A percentile compares a stretch with the other conserved stretches of the same genome.
These are phyloP conservation scores for Termitomyces bulborhizus DNA, from an alignment of 768 basidiomycete species.

Conservation along the genomic window DNA sequence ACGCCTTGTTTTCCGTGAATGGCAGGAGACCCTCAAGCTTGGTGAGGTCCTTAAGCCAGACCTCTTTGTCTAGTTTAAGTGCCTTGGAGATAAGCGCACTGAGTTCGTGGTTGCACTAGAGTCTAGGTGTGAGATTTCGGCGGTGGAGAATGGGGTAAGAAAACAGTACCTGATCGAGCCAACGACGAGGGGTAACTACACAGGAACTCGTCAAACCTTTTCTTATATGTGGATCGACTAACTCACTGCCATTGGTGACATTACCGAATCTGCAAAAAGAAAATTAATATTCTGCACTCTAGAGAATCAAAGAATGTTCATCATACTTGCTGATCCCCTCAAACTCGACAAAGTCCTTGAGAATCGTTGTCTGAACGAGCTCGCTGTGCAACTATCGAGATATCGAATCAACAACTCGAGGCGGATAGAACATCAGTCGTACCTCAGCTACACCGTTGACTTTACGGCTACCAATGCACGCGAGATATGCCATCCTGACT, in stretches of 20 bases:
- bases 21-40: slow-evolving; percentile 75
- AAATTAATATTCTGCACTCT: not conserved
- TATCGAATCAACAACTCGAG: not conserved
- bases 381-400: slow-evolving; percentile 64
- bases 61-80: slow-evolving; percentile 64
- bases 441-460: slow-evolving; percentile 97
- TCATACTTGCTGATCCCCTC: slow-evolving; percentile 78
- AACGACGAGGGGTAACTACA: slow-evolving; percentile 84
- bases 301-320: slow-evolving; percentile 19
- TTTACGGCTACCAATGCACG: slow-evolving; percentile 66
- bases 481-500: slow-evolving; percentile 88
- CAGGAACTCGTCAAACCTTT: not conserved
- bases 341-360: slow-evolving; percentile 92
- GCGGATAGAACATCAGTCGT: not conserved
- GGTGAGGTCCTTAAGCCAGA: slow-evolving; percentile 82
- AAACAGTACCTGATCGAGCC: slow-evolving; percentile 66
- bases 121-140: not conserved
- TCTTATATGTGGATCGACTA: not conserved
- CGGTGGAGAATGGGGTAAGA: not conserved
- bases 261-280: slow-evolving; percentile 55
- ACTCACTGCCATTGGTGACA: slow-evolving; percentile 88
- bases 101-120: slow-evolving; percentile 83
- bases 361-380: slow-evolving; percentile 75
- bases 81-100: slow-evolving; percentile 81
- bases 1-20: slow-evolving; percentile 62